These are phyloP conservation scores for Kuraishia floccosa DNA, from an alignment of 805 yeast species.

Conservation along the genomic window DNA sequence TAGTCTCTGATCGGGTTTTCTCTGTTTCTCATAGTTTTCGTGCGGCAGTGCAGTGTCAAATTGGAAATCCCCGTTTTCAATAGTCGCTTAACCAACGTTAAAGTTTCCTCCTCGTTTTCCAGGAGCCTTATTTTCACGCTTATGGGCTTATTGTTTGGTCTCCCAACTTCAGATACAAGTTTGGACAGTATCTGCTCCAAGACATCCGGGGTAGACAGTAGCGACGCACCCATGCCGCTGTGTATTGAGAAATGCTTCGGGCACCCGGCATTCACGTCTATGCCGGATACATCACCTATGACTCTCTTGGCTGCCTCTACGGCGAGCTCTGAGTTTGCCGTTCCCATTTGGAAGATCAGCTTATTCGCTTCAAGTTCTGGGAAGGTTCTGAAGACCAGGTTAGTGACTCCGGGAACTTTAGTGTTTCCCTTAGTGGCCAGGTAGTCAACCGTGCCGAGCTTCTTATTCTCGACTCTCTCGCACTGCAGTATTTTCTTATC, in stretches of 20 bases:
- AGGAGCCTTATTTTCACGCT: constrained; percentile 84
- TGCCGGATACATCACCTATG: constrained; percentile 80
- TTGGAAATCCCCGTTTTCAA: constrained; percentile 75
- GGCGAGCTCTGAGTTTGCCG: constrained; percentile 74
- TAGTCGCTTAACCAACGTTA: constrained; percentile 43
- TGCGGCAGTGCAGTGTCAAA: constrained; percentile 87
- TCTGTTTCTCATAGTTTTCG: constrained; percentile 79
- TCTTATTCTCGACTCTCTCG: constrained; percentile 46
- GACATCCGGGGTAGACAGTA: constrained; percentile 70
- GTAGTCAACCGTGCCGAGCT: constrained; percentile 51
- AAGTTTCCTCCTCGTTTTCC: constrained; percentile 49
- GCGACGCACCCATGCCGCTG: constrained; percentile 96
- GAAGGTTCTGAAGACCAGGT: constrained; percentile 63
- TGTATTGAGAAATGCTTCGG: constrained; percentile 94
- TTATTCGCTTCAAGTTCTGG: constrained; percentile 51
- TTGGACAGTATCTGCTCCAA: constrained; percentile 56
- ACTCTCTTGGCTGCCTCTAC: constrained; percentile 79
- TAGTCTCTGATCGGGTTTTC: constrained; percentile 71
- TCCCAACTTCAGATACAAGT: constrained; percentile 73
- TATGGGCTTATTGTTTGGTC: constrained; percentile 65
- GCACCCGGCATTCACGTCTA: constrained; percentile 93
- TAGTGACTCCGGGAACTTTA: constrained; percentile 33
- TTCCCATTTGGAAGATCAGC: constrained; percentile 85
- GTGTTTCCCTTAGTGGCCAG: constrained; percentile 26
- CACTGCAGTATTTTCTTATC: constrained; percentile 76